phyloP scores from a whole-genome alignment of 2,329 filamentous ascomycete species.

The Rachicladosporium sp. region DNA sequence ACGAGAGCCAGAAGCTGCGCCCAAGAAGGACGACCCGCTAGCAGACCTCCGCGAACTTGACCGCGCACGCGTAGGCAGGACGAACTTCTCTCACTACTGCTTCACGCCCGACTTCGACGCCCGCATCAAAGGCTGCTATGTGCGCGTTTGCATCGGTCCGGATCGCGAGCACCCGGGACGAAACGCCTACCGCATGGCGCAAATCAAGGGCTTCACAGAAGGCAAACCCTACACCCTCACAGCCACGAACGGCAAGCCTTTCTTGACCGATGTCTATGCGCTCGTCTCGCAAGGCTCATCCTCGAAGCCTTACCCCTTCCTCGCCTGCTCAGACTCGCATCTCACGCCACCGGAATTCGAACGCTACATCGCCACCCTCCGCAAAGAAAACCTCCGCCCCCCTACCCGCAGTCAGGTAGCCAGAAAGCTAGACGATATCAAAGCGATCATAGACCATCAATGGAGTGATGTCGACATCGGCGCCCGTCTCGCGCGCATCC shows the following conservation, averaged over 20 bases:
- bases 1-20: slow-evolving; percentile 29
- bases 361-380: slow-evolving; percentile 64
- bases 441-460: slow-evolving; percentile 60
- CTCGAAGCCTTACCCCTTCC: slow-evolving; percentile 77
- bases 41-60: slow-evolving; percentile 73
- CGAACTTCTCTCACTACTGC: slow-evolving; percentile 79
- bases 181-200: slow-evolving; percentile 74
- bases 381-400: slow-evolving; percentile 57
- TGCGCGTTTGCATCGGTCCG: slow-evolving; percentile 69
- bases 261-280: slow-evolving; percentile 78
- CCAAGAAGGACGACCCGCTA: slow-evolving; percentile 45
- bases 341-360: slow-evolving; percentile 73
- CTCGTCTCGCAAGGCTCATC: slow-evolving; percentile 71
- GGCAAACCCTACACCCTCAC: slow-evolving; percentile 71
- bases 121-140: slow-evolving; percentile 70
- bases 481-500: slow-evolving; percentile 61
- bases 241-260: slow-evolving; percentile 57
- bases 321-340: slow-evolving; percentile 71
- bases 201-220: slow-evolving; percentile 71
- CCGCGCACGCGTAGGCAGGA: slow-evolving; percentile 68
- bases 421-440: slow-evolving; percentile 69
- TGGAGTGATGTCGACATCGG: slow-evolving; percentile 79
- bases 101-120: slow-evolving; percentile 85
- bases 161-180: slow-evolving; percentile 55
- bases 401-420: slow-evolving; percentile 60